Conservation (phyloP, 1,139 yeast genomes). For the Diutina rugosa region DNA sequence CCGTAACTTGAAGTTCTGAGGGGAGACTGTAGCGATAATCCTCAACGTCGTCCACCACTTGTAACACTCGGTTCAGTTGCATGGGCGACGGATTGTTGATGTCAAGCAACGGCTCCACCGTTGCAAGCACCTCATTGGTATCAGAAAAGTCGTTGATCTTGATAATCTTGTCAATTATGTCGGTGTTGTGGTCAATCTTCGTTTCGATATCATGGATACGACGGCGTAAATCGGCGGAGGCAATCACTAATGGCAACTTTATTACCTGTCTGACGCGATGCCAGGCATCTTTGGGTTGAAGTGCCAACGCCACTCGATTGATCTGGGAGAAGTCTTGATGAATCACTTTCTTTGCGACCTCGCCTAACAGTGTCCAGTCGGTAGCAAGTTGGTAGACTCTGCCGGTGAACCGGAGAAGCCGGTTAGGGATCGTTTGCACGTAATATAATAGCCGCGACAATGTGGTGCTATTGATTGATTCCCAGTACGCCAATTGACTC, state of each 20-base stretch:
- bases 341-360: not conserved
- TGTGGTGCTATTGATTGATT: not conserved
- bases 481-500: conserved; percentile 1
- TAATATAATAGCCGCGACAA: not conserved
- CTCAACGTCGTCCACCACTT: not conserved
- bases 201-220: not conserved
- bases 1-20: not conserved
- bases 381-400: not conserved
- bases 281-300: not conserved
- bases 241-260: not conserved
- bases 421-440: not conserved
- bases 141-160: not conserved
- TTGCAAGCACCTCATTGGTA: not conserved
- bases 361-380: not conserved
- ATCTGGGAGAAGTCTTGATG: not conserved
- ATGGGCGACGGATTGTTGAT: not conserved
- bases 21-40: not conserved
- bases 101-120: not conserved
- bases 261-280: not conserved
- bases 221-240: not conserved
- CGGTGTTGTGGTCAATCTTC: not conserved
- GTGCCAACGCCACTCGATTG: not conserved
- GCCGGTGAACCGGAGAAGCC: not conserved
- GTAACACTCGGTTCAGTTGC: not conserved
- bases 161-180: not conserved